Evolutionary conservation across 2,329 filamentous ascomycete species (phyloP), one percentile per base, ranked within the genome.

Genomic region (Tolypocladium tropicale): DNA sequence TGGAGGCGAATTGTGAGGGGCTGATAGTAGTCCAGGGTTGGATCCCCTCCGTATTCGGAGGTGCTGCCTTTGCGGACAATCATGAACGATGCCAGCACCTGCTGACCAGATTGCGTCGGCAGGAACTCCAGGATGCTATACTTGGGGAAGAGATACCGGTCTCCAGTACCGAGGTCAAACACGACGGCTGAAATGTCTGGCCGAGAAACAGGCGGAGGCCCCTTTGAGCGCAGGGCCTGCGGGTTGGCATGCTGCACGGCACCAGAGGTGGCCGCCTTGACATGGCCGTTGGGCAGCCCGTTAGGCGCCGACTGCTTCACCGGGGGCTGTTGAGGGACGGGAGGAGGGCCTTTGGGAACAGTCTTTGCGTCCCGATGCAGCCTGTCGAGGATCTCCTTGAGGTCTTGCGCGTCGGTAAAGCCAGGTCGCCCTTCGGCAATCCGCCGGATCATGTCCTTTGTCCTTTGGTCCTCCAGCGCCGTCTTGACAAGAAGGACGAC

Each of bases 121-220:
- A 85, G 73, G 64, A 83, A 85, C 66, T 94, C 88, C 53, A 93
- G 69, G 36, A 93, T 86, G 68, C 85, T 88, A 66, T 88, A 86
- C 61, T 85, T 88, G 2, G 89, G 89, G 60, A 94, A 92, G 52
- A 90, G 73, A 66, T 89, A 92, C 30, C 88, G 81, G 67, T 93
- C 89, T 50, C 87, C 88, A 3, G 76, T 83, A 36, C 84, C 84
- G 67, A 90, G 89, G 61, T 89, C 85, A 58, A 90, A 81, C 1
- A 86, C 81, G 16, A 88, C 75, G n/a, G 84, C 83, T 1, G 83
- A 78, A 48, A 86, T 79, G 56, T 86, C 85, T 30, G 80, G 79
- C 61, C 81, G 84, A 2, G 76, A 69, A 9, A 68, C 65, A 21
- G 78, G 78, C 2, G 78, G 75, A 1, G 81, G 81, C 0, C 81